Percentiles rank a stretch among this genome's conserved stretches.
Conservation (phyloP, 2,329 filamentous ascomycete genomes). For the Aspergillus felis region DNA sequence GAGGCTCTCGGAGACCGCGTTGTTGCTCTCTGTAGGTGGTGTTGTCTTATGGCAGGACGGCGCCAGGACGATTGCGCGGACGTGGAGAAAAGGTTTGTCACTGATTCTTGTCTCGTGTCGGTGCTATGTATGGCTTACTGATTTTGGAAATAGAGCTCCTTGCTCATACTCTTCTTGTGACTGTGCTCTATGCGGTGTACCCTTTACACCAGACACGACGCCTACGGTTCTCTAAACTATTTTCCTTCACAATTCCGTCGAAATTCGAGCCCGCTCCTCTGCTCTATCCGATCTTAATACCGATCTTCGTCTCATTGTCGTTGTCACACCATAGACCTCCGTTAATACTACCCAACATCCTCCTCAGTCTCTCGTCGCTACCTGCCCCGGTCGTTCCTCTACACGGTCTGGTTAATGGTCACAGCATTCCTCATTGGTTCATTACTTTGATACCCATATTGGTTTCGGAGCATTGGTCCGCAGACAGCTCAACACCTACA, state of each 20-base stretch:
- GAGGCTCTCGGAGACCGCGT: conserved; percentile 51
- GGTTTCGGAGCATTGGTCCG: conserved; percentile 43
- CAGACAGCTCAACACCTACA: conserved; percentile 30
- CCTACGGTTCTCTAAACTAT: conserved; percentile 29
- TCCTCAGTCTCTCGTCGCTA: conserved; percentile 74
- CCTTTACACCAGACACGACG: conserved; percentile 44
- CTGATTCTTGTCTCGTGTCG: conserved; percentile 6
- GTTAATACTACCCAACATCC: conserved; percentile 70
- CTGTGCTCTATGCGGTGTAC: conserved; percentile 45
- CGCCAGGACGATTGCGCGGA: conserved; percentile 28
- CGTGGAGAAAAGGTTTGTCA: conserved; percentile 37
- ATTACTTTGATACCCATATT: conserved; percentile 68
- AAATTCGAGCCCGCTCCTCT: conserved; percentile 88
- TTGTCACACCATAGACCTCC: conserved; percentile 60
- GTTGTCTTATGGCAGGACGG: conserved; percentile 37
- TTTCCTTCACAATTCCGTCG: conserved; percentile 61
- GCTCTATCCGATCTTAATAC: conserved; percentile 77
- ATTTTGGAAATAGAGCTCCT: conserved; percentile 28
- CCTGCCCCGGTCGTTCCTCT: conserved; percentile 70
- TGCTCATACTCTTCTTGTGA: conserved; percentile 28
- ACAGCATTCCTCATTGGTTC: conserved; percentile 72
- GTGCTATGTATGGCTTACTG: neutral
- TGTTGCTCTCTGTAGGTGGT: conserved; percentile 51
- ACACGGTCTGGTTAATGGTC: conserved; percentile 52
- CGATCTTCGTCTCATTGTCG: conserved; percentile 71